Conservation (phyloP, 345 rosid species). For the Schrenkiella parvula region DNA sequence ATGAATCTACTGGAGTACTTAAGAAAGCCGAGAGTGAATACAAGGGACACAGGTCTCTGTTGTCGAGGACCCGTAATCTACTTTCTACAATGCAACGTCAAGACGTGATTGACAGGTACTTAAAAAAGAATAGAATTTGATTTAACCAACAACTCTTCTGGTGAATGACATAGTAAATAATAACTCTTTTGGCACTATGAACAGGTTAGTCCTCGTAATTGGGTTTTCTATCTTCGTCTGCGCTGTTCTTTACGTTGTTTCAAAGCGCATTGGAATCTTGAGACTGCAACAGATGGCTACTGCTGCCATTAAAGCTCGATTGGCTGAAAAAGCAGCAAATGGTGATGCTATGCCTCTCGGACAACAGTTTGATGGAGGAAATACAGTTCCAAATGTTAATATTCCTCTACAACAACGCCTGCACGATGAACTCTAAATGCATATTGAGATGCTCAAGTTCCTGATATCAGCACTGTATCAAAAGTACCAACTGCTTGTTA, state of each 20-base stretch:
- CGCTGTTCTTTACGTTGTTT: slow-evolving; percentile 86
- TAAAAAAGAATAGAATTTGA: not conserved
- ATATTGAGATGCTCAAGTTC: not conserved
- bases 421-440: slow-evolving; percentile 70
- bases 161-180: not conserved
- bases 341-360: slow-evolving; percentile 41
- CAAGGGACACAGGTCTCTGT: slow-evolving; percentile 81
- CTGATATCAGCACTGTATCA: not conserved
- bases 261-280: slow-evolving; percentile 74
- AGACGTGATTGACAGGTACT: slow-evolving; percentile 81
- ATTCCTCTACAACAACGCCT: slow-evolving; percentile 43
- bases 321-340: slow-evolving; percentile 50
- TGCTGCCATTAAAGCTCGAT: slow-evolving; percentile 66
- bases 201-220: slow-evolving; percentile 53
- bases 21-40: slow-evolving; percentile 90
- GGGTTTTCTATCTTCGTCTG: slow-evolving; percentile 66
- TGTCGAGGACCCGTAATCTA: slow-evolving; percentile 75
- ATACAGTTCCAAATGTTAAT: slow-evolving; percentile 41
- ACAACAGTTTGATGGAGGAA: slow-evolving; percentile 31
- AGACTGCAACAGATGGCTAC: slow-evolving; percentile 71
- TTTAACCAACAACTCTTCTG: not conserved
- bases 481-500: not conserved
- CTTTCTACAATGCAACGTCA: slow-evolving; percentile 93
- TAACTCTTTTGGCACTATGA: slow-evolving; percentile 5
- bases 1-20: slow-evolving; percentile 77